phyloP scores from a whole-genome alignment of 2,329 filamentous ascomycete genomes.

The Cercospora sojina region DNA sequence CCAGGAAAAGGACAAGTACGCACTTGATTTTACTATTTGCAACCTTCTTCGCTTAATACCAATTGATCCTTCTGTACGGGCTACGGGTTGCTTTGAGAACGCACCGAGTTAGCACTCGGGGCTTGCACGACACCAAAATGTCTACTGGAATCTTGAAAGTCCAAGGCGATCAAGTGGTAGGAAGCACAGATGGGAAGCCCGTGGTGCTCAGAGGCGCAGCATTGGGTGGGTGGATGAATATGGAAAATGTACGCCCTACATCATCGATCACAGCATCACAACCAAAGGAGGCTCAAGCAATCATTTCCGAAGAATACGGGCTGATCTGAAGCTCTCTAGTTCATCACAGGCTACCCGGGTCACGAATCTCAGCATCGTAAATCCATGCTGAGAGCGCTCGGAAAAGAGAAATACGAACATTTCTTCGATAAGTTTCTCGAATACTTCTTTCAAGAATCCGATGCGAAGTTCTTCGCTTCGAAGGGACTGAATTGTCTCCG shows the following conservation, averaged over 20 bases:
- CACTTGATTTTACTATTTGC: not conserved
- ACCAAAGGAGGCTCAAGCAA: not conserved
- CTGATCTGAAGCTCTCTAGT: conserved; percentile 48
- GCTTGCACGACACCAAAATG: not conserved
- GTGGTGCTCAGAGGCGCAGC: conserved; percentile 52
- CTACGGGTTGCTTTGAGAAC: not conserved
- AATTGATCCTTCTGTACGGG: not conserved
- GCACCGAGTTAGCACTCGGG: not conserved
- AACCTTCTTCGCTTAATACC: not conserved
- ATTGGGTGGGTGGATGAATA: conserved; percentile 49
- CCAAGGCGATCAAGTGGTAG: conserved; percentile 48
- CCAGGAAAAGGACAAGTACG: not conserved
- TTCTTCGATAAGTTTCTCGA: conserved; percentile 60
- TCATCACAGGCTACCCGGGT: conserved; percentile 62
- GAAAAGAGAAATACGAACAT: conserved; percentile 57
- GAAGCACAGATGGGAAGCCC: conserved; percentile 42
- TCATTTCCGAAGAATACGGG: conserved; percentile 1
- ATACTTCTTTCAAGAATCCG: conserved; percentile 60
- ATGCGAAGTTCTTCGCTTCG: conserved; percentile 58
- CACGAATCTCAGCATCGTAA: conserved; percentile 58
- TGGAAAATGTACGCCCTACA: conserved; percentile 22
- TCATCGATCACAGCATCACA: conserved; percentile 18
- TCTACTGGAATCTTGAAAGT: conserved; percentile 32
- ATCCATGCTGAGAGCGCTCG: conserved; percentile 55
- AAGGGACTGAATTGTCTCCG: conserved; percentile 59